phyloP scores from a whole-genome alignment of 2,329 filamentous ascomycete genomes.

The Fusarium abutilonis region DNA sequence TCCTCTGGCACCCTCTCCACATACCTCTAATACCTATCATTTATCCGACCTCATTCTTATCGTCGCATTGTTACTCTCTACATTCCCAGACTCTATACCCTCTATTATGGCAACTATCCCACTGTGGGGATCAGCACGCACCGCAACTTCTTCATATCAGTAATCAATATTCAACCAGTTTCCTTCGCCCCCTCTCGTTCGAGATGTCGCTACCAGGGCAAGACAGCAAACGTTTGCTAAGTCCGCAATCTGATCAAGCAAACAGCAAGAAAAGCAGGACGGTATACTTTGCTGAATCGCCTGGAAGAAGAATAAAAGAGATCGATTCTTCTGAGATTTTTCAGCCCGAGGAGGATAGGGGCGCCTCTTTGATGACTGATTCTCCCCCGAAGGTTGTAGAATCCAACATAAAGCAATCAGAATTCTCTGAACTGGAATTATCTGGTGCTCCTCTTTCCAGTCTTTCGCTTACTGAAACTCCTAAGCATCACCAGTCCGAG shows the following conservation, averaged over 20 bases:
- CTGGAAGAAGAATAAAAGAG: slow-evolving; percentile 31
- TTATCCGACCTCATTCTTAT: slow-evolving; percentile 4
- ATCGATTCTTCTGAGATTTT: slow-evolving; percentile 8
- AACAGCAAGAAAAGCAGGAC: slow-evolving; percentile 19
- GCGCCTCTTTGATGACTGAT: not conserved
- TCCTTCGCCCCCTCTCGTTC: not conserved
- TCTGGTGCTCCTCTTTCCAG: not conserved
- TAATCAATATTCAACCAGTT: not conserved
- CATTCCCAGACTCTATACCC: not conserved
- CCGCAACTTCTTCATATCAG: not conserved
- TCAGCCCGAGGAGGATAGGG: not conserved
- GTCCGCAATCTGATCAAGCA: slow-evolving; percentile 13
- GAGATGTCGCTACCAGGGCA: slow-evolving; percentile 13
- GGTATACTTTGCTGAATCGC: slow-evolving; percentile 25
- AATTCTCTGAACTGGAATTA: not conserved
- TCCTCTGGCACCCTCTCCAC: not conserved
- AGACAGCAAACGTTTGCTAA: slow-evolving; percentile 25
- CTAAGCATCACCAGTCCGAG: not conserved
- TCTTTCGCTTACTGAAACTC: too few species aligned
- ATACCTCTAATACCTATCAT: not conserved
- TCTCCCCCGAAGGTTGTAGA: not conserved
- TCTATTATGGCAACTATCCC: not conserved
- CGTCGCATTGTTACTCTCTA: not conserved
- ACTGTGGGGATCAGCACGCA: not conserved
- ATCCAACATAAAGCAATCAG: not conserved